These are phyloP conservation scores for Euphorbia celastroides DNA, from an alignment of 441 rosid species.

Conservation along the genomic window DNA sequence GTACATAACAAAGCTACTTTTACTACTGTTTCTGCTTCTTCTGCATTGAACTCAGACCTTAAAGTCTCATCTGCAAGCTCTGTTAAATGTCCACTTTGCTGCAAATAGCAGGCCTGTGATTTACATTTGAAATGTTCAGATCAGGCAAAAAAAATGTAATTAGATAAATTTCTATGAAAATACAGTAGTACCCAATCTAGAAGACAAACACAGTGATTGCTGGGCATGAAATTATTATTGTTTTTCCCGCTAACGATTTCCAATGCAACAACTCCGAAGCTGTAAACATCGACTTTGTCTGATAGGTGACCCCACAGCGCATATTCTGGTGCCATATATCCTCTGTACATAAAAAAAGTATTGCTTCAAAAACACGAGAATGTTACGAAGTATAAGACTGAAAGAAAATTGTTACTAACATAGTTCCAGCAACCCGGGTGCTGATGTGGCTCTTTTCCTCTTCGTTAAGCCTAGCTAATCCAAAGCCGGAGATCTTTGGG, in stretches of 20 bases:
- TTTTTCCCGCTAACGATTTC: slow-evolving; percentile 62
- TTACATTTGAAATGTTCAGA: not conserved
- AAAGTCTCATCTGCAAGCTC: slow-evolving; percentile 50
- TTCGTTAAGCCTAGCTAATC: slow-evolving; percentile 64
- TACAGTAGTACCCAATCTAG: slow-evolving; percentile 47
- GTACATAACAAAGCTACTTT: slow-evolving; percentile 64
- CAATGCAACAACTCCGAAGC: slow-evolving; percentile 55
- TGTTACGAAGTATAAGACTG: not conserved
- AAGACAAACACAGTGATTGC: slow-evolving; percentile 58
- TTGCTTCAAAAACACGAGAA: not conserved
- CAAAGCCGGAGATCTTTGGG: slow-evolving; percentile 72
- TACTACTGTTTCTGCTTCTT: slow-evolving; percentile 50
- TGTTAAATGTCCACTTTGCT: slow-evolving; percentile 31
- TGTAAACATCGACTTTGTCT: slow-evolving; percentile 54
- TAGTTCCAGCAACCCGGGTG: slow-evolving; percentile 74
- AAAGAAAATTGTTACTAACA: slow-evolving; percentile 39
- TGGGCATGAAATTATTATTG: slow-evolving; percentile 53
- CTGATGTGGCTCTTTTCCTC: slow-evolving; percentile 72
- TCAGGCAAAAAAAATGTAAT: not conserved
- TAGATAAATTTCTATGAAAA: not conserved
- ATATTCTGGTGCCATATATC: slow-evolving; percentile 71
- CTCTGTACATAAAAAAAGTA: slow-evolving; percentile 22
- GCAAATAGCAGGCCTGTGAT: slow-evolving; percentile 53
- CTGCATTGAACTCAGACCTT: slow-evolving; percentile 28
- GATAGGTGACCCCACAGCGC: slow-evolving; percentile 56